These are phyloP conservation scores for Sporothrix pseudoabietina DNA, from an alignment of 2,329 filamentous ascomycete species.

Conservation along the genomic window DNA sequence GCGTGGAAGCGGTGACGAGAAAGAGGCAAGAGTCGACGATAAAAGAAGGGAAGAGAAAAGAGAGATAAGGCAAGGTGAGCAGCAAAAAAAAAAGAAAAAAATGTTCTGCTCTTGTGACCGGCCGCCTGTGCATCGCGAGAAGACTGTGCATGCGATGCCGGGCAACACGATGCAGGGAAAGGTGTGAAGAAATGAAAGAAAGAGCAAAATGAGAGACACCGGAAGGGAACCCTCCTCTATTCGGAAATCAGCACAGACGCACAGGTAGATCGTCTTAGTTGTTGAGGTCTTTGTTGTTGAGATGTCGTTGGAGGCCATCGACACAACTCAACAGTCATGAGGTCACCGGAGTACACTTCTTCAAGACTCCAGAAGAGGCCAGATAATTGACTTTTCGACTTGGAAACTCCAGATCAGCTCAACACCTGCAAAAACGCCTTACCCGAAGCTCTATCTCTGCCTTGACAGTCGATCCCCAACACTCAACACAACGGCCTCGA, in stretches of 20 bases:
- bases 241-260: neutral
- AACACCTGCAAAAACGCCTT: neutral
- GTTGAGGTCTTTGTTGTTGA: neutral
- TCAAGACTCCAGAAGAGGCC: neutral
- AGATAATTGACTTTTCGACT: neutral
- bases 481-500: neutral
- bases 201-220: too few relatives aligned
- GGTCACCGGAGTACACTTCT: neutral
- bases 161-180: neutral
- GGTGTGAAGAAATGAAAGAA: neutral
- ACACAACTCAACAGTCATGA: neutral
- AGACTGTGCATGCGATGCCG: neutral
- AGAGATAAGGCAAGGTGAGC: constrained; percentile 5
- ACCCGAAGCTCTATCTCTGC: neutral
- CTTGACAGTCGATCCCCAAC: neutral
- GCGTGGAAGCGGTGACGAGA: constrained; percentile 16
- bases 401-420: neutral
- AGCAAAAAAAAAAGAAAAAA: neutral
- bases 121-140: neutral
- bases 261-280: neutral
- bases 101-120: constrained; percentile 17
- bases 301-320: neutral
- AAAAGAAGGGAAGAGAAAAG: neutral
- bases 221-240: neutral
- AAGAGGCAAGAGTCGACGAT: neutral